Conservation (phyloP, 305 asterid genomes). For the Fraxinus nigra region DNA sequence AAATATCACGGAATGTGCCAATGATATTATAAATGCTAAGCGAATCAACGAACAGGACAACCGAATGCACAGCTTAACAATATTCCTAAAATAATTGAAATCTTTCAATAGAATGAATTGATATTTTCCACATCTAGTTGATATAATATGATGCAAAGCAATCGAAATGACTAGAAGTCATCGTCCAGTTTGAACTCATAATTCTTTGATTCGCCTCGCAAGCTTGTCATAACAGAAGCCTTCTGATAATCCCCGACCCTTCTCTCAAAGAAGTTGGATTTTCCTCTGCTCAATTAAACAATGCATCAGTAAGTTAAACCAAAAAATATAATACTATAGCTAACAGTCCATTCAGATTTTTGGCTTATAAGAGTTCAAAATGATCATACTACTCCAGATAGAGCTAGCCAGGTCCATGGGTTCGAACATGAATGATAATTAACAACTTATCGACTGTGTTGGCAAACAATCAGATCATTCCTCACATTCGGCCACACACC, state of each 20-base stretch:
- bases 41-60: not conserved
- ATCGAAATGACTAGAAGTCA: conserved; percentile 49
- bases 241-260: conserved; percentile 75
- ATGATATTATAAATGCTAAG: not conserved
- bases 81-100: not conserved
- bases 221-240: conserved; percentile 71
- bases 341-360: not conserved
- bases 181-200: conserved; percentile 61
- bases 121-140: conserved; percentile 21
- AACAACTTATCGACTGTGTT: not conserved
- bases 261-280: conserved; percentile 71
- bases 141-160: not conserved
- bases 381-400: not conserved
- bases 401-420: not conserved
- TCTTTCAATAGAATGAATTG: not conserved
- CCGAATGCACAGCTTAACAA: not conserved
- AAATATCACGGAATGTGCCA: too few relatives aligned
- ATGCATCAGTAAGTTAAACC: not conserved
- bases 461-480: not conserved
- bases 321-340: not conserved
- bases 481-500: not conserved
- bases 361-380: not conserved
- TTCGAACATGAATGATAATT: not conserved
- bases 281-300: conserved; percentile 46
- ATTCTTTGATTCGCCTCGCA: conserved; percentile 49